Evolutionary conservation across 345 rosid genomes (phyloP).

Genomic region (Arabis hirsuta): DNA sequence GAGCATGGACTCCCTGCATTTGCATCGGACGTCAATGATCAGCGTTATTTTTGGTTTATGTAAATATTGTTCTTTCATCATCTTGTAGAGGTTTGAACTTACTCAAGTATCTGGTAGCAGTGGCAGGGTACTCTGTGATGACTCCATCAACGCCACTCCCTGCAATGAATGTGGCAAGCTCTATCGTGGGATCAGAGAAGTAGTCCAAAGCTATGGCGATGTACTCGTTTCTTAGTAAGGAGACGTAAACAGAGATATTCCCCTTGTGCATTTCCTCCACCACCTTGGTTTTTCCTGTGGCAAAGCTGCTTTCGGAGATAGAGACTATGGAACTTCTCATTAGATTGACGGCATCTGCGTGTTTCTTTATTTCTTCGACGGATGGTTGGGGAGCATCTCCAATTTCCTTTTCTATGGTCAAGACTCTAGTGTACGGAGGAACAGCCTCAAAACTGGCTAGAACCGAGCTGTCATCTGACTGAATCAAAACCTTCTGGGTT

Average conservation of each 20-base stretch:
- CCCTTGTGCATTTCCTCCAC: constrained; percentile 61
- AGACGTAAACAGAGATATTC: constrained; percentile 70
- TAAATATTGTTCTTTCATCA: constrained; percentile 13
- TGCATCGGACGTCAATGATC: constrained; percentile 41
- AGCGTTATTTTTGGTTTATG: constrained; percentile 5
- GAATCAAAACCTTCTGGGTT: constrained; percentile 70
- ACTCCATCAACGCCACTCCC: constrained; percentile 66
- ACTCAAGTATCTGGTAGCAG: constrained; percentile 74
- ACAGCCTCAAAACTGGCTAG: constrained; percentile 53
- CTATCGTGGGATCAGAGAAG: constrained; percentile 68
- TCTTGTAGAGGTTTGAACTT: constrained; percentile 41
- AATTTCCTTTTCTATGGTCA: constrained; percentile 52
- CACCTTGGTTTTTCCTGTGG: constrained; percentile 50
- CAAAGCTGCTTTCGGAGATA: constrained; percentile 47
- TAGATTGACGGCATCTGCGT: constrained; percentile 65
- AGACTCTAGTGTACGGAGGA: constrained; percentile 60
- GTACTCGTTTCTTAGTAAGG: constrained; percentile 66
- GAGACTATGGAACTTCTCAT: constrained; percentile 52
- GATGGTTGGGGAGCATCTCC: constrained; percentile 58
- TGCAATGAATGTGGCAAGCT: constrained; percentile 64
- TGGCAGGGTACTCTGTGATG: constrained; percentile 77
- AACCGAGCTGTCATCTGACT: constrained; percentile 81
- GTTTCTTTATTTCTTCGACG: constrained; percentile 67
- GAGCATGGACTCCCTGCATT: constrained; percentile 71
- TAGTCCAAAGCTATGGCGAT: constrained; percentile 66